Percentiles rank a stretch among this genome's conserved stretches.
Evolutionary conservation across 768 basidiomycete species (phyloP).

Genomic region (Tulasnella sp.): DNA sequence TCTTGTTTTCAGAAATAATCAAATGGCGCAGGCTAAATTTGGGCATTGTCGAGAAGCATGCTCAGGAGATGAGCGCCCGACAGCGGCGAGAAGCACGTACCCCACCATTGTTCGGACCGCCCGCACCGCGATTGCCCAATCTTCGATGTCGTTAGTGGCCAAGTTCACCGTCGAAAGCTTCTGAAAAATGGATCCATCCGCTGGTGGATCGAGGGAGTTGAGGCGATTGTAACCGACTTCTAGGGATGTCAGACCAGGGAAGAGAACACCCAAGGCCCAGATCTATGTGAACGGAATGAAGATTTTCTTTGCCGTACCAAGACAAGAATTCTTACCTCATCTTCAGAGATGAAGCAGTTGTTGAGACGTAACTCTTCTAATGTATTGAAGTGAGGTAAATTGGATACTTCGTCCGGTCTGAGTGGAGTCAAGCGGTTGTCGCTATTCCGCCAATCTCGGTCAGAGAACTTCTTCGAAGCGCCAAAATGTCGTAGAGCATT

Average conservation of each 20-base stretch:
- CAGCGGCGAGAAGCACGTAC: constrained; percentile 33
- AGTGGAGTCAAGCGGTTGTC: constrained; percentile 64
- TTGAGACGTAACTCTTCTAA: constrained; percentile 75
- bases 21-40: constrained; percentile 61
- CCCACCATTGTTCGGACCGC: constrained; percentile 30
- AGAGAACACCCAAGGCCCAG: constrained; percentile 53
- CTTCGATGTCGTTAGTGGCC: constrained; percentile 21
- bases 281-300: constrained; percentile 47
- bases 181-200: background rate
- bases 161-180: constrained; percentile 20
- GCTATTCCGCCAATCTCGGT: constrained; percentile 48
- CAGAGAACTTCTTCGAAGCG: constrained; percentile 33
- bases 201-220: constrained; percentile 33
- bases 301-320: background rate
- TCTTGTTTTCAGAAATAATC: constrained; percentile 43
- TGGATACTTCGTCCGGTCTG: constrained; percentile 40
- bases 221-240: constrained; percentile 77
- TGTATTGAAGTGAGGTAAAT: constrained; percentile 50
- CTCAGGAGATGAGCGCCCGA: background rate
- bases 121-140: constrained; percentile 24
- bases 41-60: constrained; percentile 31
- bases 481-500: constrained; percentile 42
- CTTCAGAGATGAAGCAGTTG: constrained; percentile 71
- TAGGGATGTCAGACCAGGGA: constrained; percentile 44
- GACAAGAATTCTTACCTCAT: constrained; percentile 52